These are phyloP conservation scores for Cylindricascospora bacillispora DNA, from an alignment of 1,139 yeast genomes.

Conservation along the genomic window DNA sequence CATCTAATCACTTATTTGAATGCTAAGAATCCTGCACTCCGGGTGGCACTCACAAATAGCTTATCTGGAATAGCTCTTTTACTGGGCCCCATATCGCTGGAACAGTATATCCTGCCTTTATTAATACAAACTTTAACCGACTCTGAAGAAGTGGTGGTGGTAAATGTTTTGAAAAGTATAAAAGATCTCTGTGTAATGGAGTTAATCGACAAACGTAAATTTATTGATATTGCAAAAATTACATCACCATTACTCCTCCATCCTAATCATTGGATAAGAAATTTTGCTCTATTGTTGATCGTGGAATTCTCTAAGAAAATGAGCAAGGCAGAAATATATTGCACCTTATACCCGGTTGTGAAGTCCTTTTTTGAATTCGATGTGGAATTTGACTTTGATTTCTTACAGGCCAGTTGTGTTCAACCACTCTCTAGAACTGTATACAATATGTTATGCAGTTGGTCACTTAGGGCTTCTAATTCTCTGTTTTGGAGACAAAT, in stretches of 20 bases:
- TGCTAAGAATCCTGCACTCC: constrained; percentile 55
- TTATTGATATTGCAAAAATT: constrained; percentile 39
- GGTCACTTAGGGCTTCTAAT: constrained; percentile 59
- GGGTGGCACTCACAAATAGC: constrained; percentile 62
- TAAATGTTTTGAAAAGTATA: constrained; percentile 61
- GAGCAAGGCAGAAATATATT: constrained; percentile 66
- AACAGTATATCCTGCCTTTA: constrained; percentile 78
- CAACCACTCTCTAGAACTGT: constrained; percentile 55
- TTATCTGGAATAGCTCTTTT: constrained; percentile 68
- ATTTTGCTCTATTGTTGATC: constrained; percentile 49
- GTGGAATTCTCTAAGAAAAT: constrained; percentile 51
- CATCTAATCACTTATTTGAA: constrained; percentile 87
- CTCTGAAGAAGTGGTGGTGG: constrained; percentile 69
- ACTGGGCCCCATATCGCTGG: constrained; percentile 71
- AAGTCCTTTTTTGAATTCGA: constrained; percentile 69
- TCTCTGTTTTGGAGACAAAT: constrained; percentile 69
- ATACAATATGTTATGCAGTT: constrained; percentile 50
- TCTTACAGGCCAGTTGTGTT: constrained; percentile 50
- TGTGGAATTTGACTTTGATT: constrained; percentile 52
- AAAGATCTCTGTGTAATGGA: constrained; percentile 44
- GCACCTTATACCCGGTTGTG: constrained; percentile 74
- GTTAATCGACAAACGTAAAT: constrained; percentile 33
- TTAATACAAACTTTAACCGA: constrained; percentile 73
- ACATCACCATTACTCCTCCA: constrained; percentile 51
- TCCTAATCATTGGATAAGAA: constrained; percentile 82